These are phyloP conservation scores for Silene coronaria DNA, from an alignment of 179 eudicot genomes.

Conservation along the genomic window DNA sequence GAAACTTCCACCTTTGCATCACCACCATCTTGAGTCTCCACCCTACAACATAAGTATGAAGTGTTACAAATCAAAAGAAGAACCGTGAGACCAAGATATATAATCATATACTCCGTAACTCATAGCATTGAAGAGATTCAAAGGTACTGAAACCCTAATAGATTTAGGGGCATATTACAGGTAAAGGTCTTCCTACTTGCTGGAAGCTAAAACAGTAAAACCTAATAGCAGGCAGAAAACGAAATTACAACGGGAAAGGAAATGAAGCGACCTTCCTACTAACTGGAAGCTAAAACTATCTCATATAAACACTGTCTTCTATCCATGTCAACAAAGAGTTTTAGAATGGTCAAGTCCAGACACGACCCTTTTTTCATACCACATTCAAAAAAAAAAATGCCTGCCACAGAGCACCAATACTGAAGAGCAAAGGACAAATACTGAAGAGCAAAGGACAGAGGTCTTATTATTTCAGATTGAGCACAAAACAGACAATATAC, in stretches of 20 bases:
- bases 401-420: background rate
- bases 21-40: slow-evolving; percentile 99
- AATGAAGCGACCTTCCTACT: background rate
- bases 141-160: background rate
- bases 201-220: no score
- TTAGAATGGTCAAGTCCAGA: background rate
- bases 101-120: background rate
- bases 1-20: slow-evolving; percentile 94
- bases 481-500: background rate
- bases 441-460: background rate
- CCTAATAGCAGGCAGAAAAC: background rate
- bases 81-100: slow-evolving; percentile 2
- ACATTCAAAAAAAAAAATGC: background rate
- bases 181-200: no score
- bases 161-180: no score
- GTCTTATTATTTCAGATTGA: background rate
- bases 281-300: slow-evolving; percentile 2
- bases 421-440: background rate
- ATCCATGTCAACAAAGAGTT: background rate
- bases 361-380: background rate
- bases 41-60: slow-evolving; percentile 40
- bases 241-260: background rate
- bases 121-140: background rate
- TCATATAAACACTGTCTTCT: background rate
- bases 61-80: slow-evolving; percentile 1